Evolutionary conservation across 2,329 filamentous ascomycete genomes (phyloP).

Genomic region (Exophiala lecanii-corni): DNA sequence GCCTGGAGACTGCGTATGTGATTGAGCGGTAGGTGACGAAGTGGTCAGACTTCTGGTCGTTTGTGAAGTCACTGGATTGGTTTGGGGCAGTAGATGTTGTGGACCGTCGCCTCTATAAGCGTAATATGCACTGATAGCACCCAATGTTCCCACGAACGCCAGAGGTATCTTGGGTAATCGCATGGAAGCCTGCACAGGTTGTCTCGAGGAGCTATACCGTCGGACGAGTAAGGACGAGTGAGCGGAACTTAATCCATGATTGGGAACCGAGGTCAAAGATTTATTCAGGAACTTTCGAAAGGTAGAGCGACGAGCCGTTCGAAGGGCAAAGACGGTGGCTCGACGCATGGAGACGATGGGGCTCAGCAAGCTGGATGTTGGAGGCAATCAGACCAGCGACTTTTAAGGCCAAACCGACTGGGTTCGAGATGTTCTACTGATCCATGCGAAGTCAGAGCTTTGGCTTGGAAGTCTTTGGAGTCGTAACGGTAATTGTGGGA

Average conservation of each 20-base stretch:
- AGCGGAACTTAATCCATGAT: conserved; percentile 35
- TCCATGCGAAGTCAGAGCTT: too few relatives aligned
- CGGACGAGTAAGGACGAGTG: conserved; percentile 31
- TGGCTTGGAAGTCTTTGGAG: too few relatives aligned
- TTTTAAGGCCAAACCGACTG: too few relatives aligned
- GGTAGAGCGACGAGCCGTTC: conserved; percentile 43
- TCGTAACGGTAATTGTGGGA: too few relatives aligned
- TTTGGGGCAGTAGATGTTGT: conserved; percentile 17
- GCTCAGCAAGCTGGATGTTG: conserved; percentile 4
- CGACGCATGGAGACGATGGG: conserved; percentile 41
- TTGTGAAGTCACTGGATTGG: conserved; percentile 23
- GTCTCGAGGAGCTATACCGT: conserved; percentile 34
- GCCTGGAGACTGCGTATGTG: conserved; percentile 24
- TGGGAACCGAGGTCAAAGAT: conserved; percentile 34
- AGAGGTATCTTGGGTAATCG: conserved; percentile 46
- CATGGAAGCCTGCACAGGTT: conserved; percentile 43
- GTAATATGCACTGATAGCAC: conserved; percentile 48
- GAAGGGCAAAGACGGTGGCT: conserved; percentile 42
- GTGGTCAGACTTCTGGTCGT: conserved; percentile 20
- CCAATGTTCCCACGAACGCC: conserved; percentile 43
- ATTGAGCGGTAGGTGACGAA: conserved; percentile 11
- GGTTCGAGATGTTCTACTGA: too few relatives aligned
- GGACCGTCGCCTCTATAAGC: conserved; percentile 39
- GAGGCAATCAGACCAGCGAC: too few relatives aligned
- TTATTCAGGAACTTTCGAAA: conserved; percentile 38